A percentile compares a stretch with the other conserved stretches of the same genome.
Evolutionary conservation across 352 stramenopile species (phyloP).

Genomic region (Globisporangium echinulatum): DNA sequence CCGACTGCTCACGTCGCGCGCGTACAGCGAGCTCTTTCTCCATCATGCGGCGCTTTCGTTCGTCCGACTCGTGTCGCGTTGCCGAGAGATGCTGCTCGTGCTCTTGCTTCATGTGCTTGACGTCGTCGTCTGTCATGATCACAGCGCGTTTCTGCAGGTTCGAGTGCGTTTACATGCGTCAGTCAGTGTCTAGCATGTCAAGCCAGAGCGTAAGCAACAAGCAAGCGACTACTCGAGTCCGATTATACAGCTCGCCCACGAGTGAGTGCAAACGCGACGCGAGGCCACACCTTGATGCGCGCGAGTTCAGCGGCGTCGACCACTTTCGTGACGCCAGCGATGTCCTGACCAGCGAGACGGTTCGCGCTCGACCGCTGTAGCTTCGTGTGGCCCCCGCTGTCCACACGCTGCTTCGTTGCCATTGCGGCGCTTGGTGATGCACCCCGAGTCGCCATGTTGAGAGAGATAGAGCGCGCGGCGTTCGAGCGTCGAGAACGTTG

Average conservation of each 20-base stretch:
- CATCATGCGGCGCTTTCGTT: conserved; percentile 70
- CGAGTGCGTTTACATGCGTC: not conserved
- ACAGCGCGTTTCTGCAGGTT: conserved; percentile 30
- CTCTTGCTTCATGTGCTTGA: conserved; percentile 30
- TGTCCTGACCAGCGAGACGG: conserved; percentile 50
- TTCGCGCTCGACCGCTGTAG: conserved; percentile 27
- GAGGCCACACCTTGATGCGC: conserved; percentile 32
- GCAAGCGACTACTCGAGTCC: not conserved
- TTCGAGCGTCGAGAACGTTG: no score
- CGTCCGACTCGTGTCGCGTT: conserved; percentile 47
- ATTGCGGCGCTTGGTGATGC: not conserved
- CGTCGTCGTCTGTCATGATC: conserved; percentile 50
- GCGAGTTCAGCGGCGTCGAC: conserved; percentile 30
- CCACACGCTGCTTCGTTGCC: conserved; percentile 2
- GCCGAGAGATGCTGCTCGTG: conserved; percentile 33
- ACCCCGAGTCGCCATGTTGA: conserved; percentile 4
- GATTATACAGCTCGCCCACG: not conserved
- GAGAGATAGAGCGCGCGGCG: not conserved
- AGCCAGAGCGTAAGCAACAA: not conserved
- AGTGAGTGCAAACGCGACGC: not conserved
- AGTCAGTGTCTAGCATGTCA: not conserved
- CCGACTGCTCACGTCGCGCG: conserved; percentile 53
- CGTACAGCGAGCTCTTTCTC: conserved; percentile 71
- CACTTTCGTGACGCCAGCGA: conserved; percentile 37
- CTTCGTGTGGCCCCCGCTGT: conserved; percentile 3